Base-by-base conservation (phyloP, 176 grass and related monocot species). In the Alopecurus myosuroides region DNA sequence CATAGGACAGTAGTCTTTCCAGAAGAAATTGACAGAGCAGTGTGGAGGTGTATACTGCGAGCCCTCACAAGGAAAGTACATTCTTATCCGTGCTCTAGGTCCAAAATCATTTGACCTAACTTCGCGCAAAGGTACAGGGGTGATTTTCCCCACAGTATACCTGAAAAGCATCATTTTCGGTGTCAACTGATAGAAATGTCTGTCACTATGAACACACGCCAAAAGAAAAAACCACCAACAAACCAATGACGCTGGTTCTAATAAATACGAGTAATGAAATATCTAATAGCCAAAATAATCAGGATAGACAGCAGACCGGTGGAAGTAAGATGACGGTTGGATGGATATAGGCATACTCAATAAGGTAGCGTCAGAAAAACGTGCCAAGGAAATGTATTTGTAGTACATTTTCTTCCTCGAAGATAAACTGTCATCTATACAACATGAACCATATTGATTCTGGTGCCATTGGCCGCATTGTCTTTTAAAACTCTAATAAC, bases 1-100 rank as follows among this genome's bases (percentile, higher is more conserved):
- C 97, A 98, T 98, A 56, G 93, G 97, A 50, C 97, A 98, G 71
- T 98, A 96, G 53, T 98, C 97, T 87, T 98, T 98, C 97, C 97
- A 98, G 84, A 92, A 92, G 89, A 98, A 98, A 92, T 86, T 79
- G 77, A 96, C 88, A 77, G 97, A 98, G 76, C 80, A 79, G 74
- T 98, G 97, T 40, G 97, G 93, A 89, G 97, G 97, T 30, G 93
- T 98, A 83, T 92, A 98, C 79, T 98, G 93, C 4, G 97, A 95
- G 28, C 97, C 97, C 55, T 90, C 94, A 86, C 78, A 81, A 81
- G 93, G 97, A 49, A 98, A 98, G 80, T 90, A 91, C 97, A 95
- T 95, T 68, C 76, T 88, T 92, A 98, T 98, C 50, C 89, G 87
- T 75, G 97, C 97, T 81, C 91, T 86, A 85, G 91, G 84, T 77